Evolutionary conservation across 805 yeast genomes (phyloP).

Genomic region (Ogataea nakhonphanomensis): DNA sequence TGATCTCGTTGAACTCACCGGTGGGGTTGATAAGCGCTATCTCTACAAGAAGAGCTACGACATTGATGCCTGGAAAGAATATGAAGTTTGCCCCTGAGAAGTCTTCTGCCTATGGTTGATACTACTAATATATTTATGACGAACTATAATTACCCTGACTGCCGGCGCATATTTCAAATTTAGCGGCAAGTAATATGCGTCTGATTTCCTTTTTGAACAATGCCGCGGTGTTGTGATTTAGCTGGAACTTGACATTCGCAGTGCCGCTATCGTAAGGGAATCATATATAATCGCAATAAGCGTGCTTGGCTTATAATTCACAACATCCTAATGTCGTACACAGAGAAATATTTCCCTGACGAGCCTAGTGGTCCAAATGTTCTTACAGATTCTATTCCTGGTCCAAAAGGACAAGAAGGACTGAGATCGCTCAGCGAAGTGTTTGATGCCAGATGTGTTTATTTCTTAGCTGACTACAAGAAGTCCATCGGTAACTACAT

Average conservation of each 20-base stretch:
- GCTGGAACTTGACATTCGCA: no score
- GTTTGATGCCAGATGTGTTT: conserved; percentile 69
- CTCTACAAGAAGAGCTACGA: conserved; percentile 48
- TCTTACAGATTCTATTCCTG: conserved; percentile 63
- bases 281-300: no score
- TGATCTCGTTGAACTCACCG: conserved; percentile 60
- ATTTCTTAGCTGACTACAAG: conserved; percentile 72
- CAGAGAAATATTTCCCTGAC: conserved; percentile 63
- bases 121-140: no score
- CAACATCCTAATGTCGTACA: conserved; percentile 25
- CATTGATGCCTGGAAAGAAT: conserved; percentile 68
- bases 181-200: conserved; percentile 1
- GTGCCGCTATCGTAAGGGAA: no score
- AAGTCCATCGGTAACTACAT: conserved; percentile 78
- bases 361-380: conserved; percentile 76
- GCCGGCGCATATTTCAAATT: not conserved
- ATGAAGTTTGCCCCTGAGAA: conserved; percentile 69
- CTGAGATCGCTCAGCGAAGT: conserved; percentile 55
- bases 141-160: no score
- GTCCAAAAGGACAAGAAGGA: conserved; percentile 60
- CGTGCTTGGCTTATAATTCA: not conserved
- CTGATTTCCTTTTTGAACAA: conserved; percentile 3
- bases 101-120: not conserved
- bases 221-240: conserved; percentile 3
- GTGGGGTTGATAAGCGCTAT: conserved; percentile 45